Evolutionary conservation across 116 monocot genomes (phyloP).

Genomic region (Iris pallida): DNA sequence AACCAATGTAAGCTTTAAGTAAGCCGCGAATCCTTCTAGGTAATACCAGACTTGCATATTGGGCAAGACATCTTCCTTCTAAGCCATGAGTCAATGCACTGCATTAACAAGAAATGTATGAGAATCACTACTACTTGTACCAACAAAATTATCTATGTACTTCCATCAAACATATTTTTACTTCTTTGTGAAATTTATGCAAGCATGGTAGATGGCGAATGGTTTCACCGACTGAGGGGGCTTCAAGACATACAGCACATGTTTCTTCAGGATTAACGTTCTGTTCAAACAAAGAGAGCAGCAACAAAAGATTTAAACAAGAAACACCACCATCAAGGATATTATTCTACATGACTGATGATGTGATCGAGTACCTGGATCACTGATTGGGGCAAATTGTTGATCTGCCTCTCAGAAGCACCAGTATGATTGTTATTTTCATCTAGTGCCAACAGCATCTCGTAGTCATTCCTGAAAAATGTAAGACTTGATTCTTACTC

Average conservation of each 20-base stretch:
- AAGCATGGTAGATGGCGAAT: constrained; percentile 35
- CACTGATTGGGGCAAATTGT: constrained; percentile 72
- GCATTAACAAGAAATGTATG: not conserved
- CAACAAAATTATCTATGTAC: not conserved
- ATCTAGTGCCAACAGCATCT: constrained; percentile 80
- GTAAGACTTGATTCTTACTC: not conserved
- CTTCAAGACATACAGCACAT: constrained; percentile 30
- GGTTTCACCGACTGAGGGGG: constrained; percentile 20
- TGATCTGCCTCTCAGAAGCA: constrained; percentile 69
- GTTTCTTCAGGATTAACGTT: constrained; percentile 18
- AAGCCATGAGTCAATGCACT: constrained; percentile 32
- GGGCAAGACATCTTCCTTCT: constrained; percentile 2
- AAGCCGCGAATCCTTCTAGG: too few relatives aligned
- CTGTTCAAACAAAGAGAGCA: constrained; percentile 4
- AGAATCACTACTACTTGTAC: not conserved
- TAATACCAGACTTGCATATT: too few relatives aligned
- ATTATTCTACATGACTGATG: not conserved
- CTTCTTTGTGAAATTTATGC: constrained; percentile 39
- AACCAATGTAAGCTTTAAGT: too few relatives aligned
- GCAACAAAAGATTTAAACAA: not conserved
- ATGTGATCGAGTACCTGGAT: constrained; percentile 49
- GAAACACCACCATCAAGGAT: not conserved
- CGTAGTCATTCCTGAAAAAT: constrained; percentile 67
- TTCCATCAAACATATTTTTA: constrained; percentile 1
- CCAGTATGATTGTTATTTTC: constrained; percentile 55